Base-by-base conservation (phyloP, 2,329 filamentous ascomycete species). In the Cladosporium sp. region DNA sequence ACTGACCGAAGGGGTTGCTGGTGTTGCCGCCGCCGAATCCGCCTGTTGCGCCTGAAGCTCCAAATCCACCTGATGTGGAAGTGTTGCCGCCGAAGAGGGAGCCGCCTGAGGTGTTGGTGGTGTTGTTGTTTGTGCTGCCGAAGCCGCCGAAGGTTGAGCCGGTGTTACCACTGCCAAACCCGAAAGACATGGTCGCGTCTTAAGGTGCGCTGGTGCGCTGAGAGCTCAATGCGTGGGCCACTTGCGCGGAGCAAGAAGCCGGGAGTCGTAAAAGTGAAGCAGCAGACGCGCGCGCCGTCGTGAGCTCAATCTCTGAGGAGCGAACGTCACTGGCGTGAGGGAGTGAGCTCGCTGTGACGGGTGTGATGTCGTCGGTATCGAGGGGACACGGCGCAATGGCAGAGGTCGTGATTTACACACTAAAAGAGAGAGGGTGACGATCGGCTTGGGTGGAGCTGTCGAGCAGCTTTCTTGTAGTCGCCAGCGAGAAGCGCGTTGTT, bases 1-100 rank as follows among this genome's bases (percentile, higher is more conserved):
- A 82, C 74, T 88, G 62, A 26, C 72, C 72, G 52, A 74, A 74
- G 59, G 71, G 70, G 26, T 65, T 66, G 44, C 64, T 69, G 34
- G 68, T 65, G 60, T 26, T 67, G 34, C 59, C 66, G 26, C 66
- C 63, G 52, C 72, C 72, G 49, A 74, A 73, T 14, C 69, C 70
- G 38, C 74, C 72, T 64, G 61, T 64, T 28, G 51, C n/a, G 38
- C 51, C 61, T 26, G 34, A 52, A 47, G 34, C 26, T 18, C 61
- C 61, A 24, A 71, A 71, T 30, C 68, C 69, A 28, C 70, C 69
- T 54, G 66, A 66, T n/a, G 71, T 71, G 57, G 68, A 71, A 21
- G 67, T 71, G 65, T 62, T 66, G 24, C 65, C 70, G 34, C 72
- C 75, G 59, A 77, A 77, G 3, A 75, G 69, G 7, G 71, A 71